phyloP scores from a whole-genome alignment of 176 grass and related monocot genomes.

The Areca catechu region DNA sequence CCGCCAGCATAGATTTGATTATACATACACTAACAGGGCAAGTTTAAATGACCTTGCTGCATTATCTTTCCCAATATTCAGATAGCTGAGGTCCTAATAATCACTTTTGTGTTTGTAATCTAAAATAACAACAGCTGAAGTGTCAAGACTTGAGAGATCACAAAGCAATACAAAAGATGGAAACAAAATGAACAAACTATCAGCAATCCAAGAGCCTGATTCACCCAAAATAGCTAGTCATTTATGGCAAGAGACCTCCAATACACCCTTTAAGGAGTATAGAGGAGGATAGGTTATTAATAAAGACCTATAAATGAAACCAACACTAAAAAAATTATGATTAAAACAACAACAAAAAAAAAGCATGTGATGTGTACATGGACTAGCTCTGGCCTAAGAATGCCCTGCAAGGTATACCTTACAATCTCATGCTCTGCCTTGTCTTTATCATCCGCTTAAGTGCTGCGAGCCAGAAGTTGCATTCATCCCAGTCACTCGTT shows the following conservation, averaged over 20 bases:
- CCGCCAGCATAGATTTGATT: too few species aligned
- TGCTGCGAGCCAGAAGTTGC: conserved; percentile 89
- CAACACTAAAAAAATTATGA: conserved; percentile 11
- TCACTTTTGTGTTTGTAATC: too few species aligned
- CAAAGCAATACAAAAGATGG: too few species aligned
- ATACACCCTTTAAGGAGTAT: not conserved
- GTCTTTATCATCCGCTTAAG: conserved; percentile 92
- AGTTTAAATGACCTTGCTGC: too few species aligned
- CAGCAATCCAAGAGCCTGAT: conserved; percentile 1
- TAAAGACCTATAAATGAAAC: not conserved
- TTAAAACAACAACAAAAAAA: too few species aligned
- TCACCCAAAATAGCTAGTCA: not conserved
- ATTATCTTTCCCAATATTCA: too few species aligned
- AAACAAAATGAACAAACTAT: too few species aligned
- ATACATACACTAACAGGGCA: too few species aligned
- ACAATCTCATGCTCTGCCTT: conserved; percentile 67
- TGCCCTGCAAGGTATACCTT: conserved; percentile 18
- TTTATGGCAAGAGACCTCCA: not conserved
- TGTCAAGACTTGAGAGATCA: too few species aligned
- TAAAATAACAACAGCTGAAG: too few species aligned
- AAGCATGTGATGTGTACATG: conserved; percentile 28
- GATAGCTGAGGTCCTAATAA: too few species aligned
- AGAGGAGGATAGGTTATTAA: not conserved
- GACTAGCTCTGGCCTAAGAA: conserved; percentile 16
- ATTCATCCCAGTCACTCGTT: conserved; percentile 97